Base-by-base conservation (phyloP, 768 basidiomycete species). In the Tephrocybe rancida region DNA sequence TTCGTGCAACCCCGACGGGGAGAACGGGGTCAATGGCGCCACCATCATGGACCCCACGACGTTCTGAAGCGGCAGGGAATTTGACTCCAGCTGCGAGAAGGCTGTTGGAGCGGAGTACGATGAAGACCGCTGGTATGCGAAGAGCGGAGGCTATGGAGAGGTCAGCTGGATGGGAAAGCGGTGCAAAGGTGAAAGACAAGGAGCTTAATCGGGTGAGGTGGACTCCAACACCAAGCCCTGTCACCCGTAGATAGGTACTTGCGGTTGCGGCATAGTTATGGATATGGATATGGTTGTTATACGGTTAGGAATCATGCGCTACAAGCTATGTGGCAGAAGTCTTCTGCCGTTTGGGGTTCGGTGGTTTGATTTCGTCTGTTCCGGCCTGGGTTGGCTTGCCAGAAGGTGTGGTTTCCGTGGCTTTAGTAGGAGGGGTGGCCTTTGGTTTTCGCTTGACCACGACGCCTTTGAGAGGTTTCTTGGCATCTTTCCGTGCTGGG, bases 11-110 rank as follows among this genome's bases (percentile, higher is more conserved):
- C n/a, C 67, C 68, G 7, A 64, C 61, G 51, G 70, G 62, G 27
- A 73, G 69, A 48, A 79, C 77, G 52, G 80, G 83, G 9, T 67
- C 73, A n/a, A 95, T 94, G 92, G 81, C 78, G 8, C 91, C 93
- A 22, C 92, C 92, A 11, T 76, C 74, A 8, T 86, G 83, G 81
- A 95, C 93, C 2, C 92, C 94, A 1, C 79, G 85, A 55, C 81
- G 84, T 58, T 80, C 85, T 14, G 85, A 88, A 41, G 87, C 85
- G 14, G 72, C 84, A 8, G 92, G 90, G 5, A 83, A 79, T 55
- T 68, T 96, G 57, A 95, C 94, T 0, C 94, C 94, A n/a, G 95
- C 95, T 24, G 95, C 85, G 22, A 82, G 77, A 64, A 75, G 86
- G 55, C 64, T 97, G 39, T 71, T 97, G 57, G 84, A 94, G 60